Conservation (phyloP, 345 rosid species). For the Eucalyptus melliodora region DNA sequence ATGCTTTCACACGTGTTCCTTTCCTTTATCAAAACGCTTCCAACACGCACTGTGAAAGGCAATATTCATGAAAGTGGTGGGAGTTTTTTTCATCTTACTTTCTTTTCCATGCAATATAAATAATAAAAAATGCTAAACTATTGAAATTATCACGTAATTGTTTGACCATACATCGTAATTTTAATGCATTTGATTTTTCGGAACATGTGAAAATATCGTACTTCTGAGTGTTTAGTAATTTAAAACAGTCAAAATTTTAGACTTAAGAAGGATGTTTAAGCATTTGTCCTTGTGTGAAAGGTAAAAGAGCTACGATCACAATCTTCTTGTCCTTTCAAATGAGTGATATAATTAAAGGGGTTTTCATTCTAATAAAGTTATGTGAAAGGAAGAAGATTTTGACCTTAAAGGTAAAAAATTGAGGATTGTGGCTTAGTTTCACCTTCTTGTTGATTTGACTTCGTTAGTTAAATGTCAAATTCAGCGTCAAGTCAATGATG, state of each 20-base stretch:
- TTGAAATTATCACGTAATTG: neutral
- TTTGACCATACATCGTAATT: neutral
- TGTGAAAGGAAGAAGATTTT: neutral
- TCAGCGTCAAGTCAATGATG: neutral
- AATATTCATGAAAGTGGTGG: neutral
- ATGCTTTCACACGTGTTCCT: neutral
- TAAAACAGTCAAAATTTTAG: neutral
- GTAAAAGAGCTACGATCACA: neutral
- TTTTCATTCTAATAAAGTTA: neutral
- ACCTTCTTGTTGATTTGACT: neutral
- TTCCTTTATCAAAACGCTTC: neutral
- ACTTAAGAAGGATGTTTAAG: neutral
- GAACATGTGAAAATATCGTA: fast-evolving
- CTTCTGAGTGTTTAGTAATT: fast-evolving
- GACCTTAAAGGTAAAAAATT: neutral
- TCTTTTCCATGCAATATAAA: neutral
- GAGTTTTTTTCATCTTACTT: neutral
- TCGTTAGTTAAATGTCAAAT: neutral
- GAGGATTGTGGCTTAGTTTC: neutral
- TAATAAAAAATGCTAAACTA: neutral
- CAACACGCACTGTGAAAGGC: too few species aligned
- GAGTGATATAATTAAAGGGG: neutral
- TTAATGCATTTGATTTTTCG: neutral
- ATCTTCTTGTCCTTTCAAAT: neutral
- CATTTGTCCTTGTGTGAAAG: neutral